Conservation (phyloP, 2,329 filamentous ascomycete species). For the Colletotrichum orbiculare region DNA sequence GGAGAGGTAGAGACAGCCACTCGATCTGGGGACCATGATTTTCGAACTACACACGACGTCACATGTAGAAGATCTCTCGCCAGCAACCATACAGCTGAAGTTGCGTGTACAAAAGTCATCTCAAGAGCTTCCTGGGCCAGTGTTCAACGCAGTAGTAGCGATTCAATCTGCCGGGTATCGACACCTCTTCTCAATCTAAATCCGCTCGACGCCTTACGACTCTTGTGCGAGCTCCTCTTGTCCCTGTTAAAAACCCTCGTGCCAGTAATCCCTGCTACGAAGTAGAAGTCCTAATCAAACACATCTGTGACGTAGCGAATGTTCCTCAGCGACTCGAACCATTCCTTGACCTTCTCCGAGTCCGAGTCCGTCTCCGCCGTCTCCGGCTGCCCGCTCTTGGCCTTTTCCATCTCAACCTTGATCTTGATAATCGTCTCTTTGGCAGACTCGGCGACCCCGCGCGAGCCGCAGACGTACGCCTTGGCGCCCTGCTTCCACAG, state of each 20-base stretch:
- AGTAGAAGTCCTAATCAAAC: slow-evolving; percentile 57
- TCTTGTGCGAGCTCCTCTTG: no score
- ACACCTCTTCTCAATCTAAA: no score
- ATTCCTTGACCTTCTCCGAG: slow-evolving; percentile 54
- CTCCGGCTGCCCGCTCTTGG: slow-evolving; percentile 41
- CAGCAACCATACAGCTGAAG: no score
- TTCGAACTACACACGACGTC: no score
- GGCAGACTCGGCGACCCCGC: slow-evolving; percentile 55
- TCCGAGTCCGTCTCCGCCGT: slow-evolving; percentile 38
- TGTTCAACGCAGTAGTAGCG: no score
- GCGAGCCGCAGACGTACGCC: slow-evolving; percentile 71
- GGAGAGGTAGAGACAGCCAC: not conserved
- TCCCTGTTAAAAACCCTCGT: no score
- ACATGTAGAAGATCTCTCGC: no score
- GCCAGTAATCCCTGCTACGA: not conserved
- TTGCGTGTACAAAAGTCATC: no score
- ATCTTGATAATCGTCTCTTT: slow-evolving; percentile 45
- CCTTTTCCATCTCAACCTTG: slow-evolving; percentile 42
- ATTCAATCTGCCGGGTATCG: no score
- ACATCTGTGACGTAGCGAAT: slow-evolving; percentile 71
- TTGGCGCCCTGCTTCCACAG: slow-evolving; percentile 56
- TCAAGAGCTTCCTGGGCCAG: no score
- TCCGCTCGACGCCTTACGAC: no score
- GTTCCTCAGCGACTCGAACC: slow-evolving; percentile 63
- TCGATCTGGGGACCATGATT: no score